Base-by-base conservation (phyloP, 1,139 yeast genomes). In the Lizanozyma gosingica region DNA sequence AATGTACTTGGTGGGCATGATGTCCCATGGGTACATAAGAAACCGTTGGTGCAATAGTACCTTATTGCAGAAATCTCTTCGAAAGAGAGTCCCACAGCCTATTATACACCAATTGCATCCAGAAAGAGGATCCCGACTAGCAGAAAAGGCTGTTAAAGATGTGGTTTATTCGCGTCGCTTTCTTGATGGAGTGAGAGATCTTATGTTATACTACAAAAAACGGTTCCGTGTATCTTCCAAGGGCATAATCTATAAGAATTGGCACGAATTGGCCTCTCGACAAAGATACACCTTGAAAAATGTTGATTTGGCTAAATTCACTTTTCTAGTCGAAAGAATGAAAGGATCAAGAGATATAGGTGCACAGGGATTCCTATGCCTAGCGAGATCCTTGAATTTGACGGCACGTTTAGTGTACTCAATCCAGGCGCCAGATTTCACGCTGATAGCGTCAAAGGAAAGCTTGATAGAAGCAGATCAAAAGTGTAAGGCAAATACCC, bases 391-490 rank as follows among this genome's bases (percentile, higher is more conserved):
- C 1, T 62, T 83, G 14, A 87, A 85, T 1, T 64, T 92, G 22
- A 74, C 79, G 38, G 80, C 94, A 0, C 65, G 99, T 36, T 61
- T 92, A 18, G 79, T 88, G 0, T 80, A 80, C 50, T 88, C 96
- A 0, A 52, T 90, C 17, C 99, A 94, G 54, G 92, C 96, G 0
- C 90, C 96, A 0, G 97, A 92, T 55, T 83, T 79, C 51, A 80
- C 92, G 0, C 48, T 59, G 15, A 56, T 63, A 1, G 45, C 62
- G 1, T 49, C 49, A 9, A 22, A 22, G 29, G 29, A 22, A 22
- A 22, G 29, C 11, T 22, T 22, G 29, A 22, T 6, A 22, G 29
- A 6, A 6, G 6, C 29, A 22, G 29, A 22, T 11, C 9, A 22
- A 6, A 22, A 18, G 29, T 4, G 38, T 15, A 4, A 9, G 14